These are phyloP conservation scores for Neonothopanus nambi DNA, from an alignment of 1,284 basidiomycete genomes.

Conservation along the genomic window DNA sequence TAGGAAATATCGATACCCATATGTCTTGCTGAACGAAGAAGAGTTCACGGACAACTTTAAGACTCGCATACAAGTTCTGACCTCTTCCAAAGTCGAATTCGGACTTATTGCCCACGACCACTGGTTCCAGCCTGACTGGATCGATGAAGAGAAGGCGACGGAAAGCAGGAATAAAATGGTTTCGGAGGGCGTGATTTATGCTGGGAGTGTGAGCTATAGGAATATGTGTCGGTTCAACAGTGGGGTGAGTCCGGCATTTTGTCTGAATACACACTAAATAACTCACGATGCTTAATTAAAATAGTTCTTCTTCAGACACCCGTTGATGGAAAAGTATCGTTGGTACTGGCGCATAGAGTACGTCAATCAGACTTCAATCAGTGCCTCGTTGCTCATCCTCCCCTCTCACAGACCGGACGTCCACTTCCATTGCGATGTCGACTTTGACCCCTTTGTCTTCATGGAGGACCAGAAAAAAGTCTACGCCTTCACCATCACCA, in stretches of 20 bases:
- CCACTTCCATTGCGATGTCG: conserved; percentile 72
- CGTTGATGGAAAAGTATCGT: conserved; percentile 63
- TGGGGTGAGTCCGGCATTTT: conserved; percentile 49
- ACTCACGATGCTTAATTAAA: too few species aligned
- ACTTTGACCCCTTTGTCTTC: conserved; percentile 74
- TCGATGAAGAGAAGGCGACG: conserved; percentile 58
- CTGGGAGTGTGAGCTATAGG: conserved; percentile 25
- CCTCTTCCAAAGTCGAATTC: conserved; percentile 42
- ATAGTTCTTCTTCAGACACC: conserved; percentile 74
- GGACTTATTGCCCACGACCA: conserved; percentile 52
- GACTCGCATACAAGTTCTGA: conserved; percentile 21
- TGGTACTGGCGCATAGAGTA: conserved; percentile 75
- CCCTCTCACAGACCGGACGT: conserved; percentile 58
- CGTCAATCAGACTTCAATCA: conserved; percentile 11
- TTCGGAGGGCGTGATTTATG: conserved; percentile 56
- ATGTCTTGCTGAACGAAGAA: conserved; percentile 74
- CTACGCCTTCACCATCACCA: conserved; percentile 79
- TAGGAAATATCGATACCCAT: conserved; percentile 65
- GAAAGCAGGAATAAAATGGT: conserved; percentile 52
- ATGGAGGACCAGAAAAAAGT: conserved; percentile 77
- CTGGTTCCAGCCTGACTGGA: conserved; percentile 62
- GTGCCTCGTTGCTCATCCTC: background rate
- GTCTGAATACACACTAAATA: too few species aligned
- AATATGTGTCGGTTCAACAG: conserved; percentile 89
- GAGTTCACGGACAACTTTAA: conserved; percentile 72